Percentiles rank a stretch among this genome's conserved stretches.
Conservation (phyloP, 2,329 filamentous ascomycete species). For the Ascosphaera pollenicola region DNA sequence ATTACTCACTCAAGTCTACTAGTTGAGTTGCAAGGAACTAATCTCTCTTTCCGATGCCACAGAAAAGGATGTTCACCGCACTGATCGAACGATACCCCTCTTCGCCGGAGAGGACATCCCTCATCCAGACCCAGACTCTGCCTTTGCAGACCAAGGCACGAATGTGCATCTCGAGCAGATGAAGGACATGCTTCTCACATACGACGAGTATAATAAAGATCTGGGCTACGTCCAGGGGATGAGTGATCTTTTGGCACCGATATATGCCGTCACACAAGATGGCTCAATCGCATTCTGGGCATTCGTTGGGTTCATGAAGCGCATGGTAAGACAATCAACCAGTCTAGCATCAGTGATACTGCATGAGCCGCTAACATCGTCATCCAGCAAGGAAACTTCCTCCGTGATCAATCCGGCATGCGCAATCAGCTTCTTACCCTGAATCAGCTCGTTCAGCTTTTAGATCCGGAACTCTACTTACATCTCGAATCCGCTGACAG, state of each 20-base stretch:
- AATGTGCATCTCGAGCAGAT: slow-evolving; percentile 97
- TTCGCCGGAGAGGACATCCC: slow-evolving; percentile 93
- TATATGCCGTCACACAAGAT: slow-evolving; percentile 94
- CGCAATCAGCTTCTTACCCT: slow-evolving; percentile 71
- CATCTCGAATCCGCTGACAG: slow-evolving; percentile 79
- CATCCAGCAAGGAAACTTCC: slow-evolving; percentile 61
- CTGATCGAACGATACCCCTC: slow-evolving; percentile 82
- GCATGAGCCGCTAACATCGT: not conserved
- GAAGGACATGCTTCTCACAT: slow-evolving; percentile 97
- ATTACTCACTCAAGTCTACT: not conserved
- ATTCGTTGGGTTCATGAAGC: slow-evolving; percentile 88
- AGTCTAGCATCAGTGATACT: too few relatives aligned
- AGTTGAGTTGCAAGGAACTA: slow-evolving; percentile 17
- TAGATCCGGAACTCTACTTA: slow-evolving; percentile 84
- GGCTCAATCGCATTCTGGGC: slow-evolving; percentile 95
- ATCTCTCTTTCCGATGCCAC: slow-evolving; percentile 28
- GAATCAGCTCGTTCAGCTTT: slow-evolving; percentile 86
- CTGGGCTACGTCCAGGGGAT: slow-evolving; percentile 97
- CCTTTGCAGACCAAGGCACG: slow-evolving; percentile 78
- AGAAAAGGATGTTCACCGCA: slow-evolving; percentile 98
- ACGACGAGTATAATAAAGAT: slow-evolving; percentile 93
- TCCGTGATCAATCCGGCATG: slow-evolving; percentile 94
- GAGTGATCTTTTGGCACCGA: slow-evolving; percentile 86
- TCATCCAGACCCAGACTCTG: slow-evolving; percentile 86
- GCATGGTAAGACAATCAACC: slow-evolving; percentile 40